Conservation (phyloP, 2,329 filamentous ascomycete species). For the Rosellinia necatrix region DNA sequence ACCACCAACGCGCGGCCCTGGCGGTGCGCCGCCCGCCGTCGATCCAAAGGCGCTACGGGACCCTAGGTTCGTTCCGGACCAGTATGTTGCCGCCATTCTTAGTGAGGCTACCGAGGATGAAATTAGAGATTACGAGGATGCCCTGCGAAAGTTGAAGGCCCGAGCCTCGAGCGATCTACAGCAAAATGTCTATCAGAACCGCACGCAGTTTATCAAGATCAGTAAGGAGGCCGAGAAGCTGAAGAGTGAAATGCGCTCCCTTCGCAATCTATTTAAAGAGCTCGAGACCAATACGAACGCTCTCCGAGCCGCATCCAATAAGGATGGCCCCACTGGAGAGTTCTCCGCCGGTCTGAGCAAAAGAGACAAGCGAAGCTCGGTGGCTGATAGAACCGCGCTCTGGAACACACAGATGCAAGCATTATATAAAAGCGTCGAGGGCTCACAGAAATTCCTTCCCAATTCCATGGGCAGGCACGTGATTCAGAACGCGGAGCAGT, state of each 20-base stretch:
- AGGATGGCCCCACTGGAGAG: conserved; percentile 55
- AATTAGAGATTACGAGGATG: conserved; percentile 79
- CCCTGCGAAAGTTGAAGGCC: conserved; percentile 75
- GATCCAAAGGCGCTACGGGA: conserved; percentile 81
- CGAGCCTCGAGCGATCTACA: conserved; percentile 84
- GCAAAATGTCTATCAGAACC: conserved; percentile 95
- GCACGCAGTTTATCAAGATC: conserved; percentile 98
- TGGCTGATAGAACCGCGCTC: conserved; percentile 69
- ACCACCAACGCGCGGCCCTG: conserved; percentile 56
- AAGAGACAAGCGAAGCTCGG: conserved; percentile 85
- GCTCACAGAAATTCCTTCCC: conserved; percentile 94
- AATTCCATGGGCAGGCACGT: conserved; percentile 91
- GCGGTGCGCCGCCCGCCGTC: conserved; percentile 64
- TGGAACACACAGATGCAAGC: conserved; percentile 77
- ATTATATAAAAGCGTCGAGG: conserved; percentile 96
- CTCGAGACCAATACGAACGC: conserved; percentile 78
- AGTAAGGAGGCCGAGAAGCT: conserved; percentile 98
- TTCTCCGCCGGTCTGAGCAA: conserved; percentile 64
- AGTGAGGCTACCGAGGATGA: conserved; percentile 87
- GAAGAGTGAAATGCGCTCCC: conserved; percentile 90
- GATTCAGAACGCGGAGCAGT: conserved; percentile 86
- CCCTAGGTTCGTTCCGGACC: conserved; percentile 76
- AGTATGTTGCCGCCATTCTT: conserved; percentile 75
- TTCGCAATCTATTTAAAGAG: conserved; percentile 90
- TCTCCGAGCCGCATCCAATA: conserved; percentile 63